Evolutionary conservation across 2,329 filamentous ascomycete genomes (phyloP), one percentile per base, ranked within the genome.

Genomic region (Beauveria bassiana): DNA sequence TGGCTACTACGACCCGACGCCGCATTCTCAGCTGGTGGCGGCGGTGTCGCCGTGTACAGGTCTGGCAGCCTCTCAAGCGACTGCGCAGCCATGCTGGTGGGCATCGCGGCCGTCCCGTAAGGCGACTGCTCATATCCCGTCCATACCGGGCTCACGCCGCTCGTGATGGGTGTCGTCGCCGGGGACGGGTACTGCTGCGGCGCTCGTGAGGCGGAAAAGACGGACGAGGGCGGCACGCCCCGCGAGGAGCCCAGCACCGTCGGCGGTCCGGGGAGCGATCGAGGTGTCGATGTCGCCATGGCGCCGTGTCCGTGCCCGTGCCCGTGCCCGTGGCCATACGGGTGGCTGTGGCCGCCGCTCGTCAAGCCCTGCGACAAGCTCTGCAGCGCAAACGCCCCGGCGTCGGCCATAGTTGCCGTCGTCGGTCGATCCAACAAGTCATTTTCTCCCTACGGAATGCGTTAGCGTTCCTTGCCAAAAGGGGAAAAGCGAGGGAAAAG

Each of bases 301-400:
- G 20, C 22, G 9, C 46, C 28, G 42, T 22, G n/a, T n/a, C n/a
- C n/a, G n/a, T 22, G 22, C 22, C 22, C 22, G 22, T 16, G 40
- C n/a, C 22, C 53, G 31, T 14, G 24, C 12, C 28, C 45, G 16
- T 50, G 45, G 31, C 34, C 20, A 18, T 49, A n/a, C 20, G 22
- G 3, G 45, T 40, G n/a, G 31, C 26, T 6, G 45, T 26, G 12
- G 57, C 38, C 16, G 22, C 28, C 34, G 24, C n/a, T 18, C 26
- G 54, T 47, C 28, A 59, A 26, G 38, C 54, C 61, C 18, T 52
- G 47, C 5, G 61, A 56, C 46, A 62, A 53, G 47, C 20, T 62
- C 40, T 62, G 61, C 47, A 62, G 40, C 14, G 61, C 54, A 53
- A 62, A 62, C 0, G 61, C 54, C 3, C 55, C 61, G 6, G 52